Percentiles rank a stretch among this genome's conserved stretches.
These are phyloP conservation scores for Calonectria montana DNA, from an alignment of 2,329 filamentous ascomycete genomes.

Conservation along the genomic window DNA sequence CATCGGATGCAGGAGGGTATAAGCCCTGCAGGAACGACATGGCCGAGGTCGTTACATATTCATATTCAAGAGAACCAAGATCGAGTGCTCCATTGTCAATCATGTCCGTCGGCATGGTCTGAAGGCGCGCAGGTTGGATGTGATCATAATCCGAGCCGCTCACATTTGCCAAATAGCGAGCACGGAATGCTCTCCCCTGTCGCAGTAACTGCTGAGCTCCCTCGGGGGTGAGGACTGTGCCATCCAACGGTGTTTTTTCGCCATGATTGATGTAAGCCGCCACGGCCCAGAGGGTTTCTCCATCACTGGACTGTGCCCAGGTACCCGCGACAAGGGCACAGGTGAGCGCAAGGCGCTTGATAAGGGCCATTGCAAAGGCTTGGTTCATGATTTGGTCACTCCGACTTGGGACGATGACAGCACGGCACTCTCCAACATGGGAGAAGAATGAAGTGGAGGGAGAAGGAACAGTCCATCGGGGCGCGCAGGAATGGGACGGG, in stretches of 20 bases:
- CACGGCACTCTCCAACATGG: not conserved
- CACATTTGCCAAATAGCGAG: conserved; percentile 57
- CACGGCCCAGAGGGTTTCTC: conserved; percentile 60
- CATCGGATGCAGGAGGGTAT: conserved; percentile 75
- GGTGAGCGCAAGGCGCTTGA: conserved; percentile 25
- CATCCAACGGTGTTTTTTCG: conserved; percentile 60
- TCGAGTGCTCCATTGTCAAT: conserved; percentile 62
- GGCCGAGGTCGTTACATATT: conserved; percentile 73
- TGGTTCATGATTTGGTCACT: not conserved
- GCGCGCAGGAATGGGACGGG: conserved; percentile 6
- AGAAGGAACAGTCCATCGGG: not conserved
- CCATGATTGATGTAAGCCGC: conserved; percentile 63
- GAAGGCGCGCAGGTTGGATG: conserved; percentile 50
- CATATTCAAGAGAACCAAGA: conserved; percentile 54
- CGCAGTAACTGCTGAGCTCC: conserved; percentile 64
- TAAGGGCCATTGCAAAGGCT: conserved; percentile 33
- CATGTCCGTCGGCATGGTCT: conserved; percentile 54
- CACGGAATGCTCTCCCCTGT: conserved; percentile 61
- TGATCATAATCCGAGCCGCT: conserved; percentile 41
- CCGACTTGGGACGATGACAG: not conserved
- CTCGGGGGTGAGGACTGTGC: conserved; percentile 58
- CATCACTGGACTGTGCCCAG: conserved; percentile 46
- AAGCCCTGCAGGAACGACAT: conserved; percentile 85
- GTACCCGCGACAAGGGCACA: conserved; percentile 35
- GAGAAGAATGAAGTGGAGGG: conserved; percentile 5